These are phyloP conservation scores for Thalia dealbata DNA, from an alignment of 176 grass and related monocot genomes.

Conservation along the genomic window DNA sequence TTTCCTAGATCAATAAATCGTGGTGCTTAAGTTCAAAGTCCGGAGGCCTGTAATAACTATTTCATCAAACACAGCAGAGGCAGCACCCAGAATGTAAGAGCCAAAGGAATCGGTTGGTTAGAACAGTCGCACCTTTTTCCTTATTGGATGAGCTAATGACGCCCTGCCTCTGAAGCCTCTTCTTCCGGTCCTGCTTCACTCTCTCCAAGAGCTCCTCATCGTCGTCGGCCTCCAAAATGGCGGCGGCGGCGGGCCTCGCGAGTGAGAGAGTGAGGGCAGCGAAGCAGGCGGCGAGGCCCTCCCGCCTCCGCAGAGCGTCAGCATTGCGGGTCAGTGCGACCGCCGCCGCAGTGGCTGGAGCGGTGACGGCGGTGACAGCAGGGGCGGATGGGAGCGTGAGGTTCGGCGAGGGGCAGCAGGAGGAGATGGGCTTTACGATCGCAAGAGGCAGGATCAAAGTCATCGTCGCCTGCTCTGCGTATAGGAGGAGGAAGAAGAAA, in stretches of 20 bases:
- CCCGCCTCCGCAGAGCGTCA: constrained; percentile 28
- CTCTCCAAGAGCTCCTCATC: constrained; percentile 82
- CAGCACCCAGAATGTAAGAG: neutral
- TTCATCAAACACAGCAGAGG: neutral
- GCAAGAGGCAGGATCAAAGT: neutral
- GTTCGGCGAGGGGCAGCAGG: neutral
- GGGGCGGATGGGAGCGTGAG: neutral
- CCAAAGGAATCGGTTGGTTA: too few species aligned
- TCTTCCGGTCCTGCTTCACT: constrained; percentile 76
- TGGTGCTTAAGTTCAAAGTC: too few species aligned
- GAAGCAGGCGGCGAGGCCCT: constrained; percentile 33
- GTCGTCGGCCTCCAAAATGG: constrained; percentile 70
- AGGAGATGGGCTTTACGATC: neutral
- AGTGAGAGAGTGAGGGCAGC: constrained; percentile 23
- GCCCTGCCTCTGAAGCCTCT: constrained; percentile 65
- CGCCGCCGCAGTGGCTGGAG: constrained; percentile 5
- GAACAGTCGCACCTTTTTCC: constrained; percentile 40
- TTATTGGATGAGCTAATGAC: constrained; percentile 49
- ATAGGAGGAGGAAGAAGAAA: too few species aligned
- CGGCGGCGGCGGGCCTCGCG: constrained; percentile 16
- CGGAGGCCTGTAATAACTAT: too few species aligned
- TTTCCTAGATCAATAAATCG: too few species aligned
- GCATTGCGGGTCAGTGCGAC: neutral
- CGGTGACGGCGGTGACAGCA: neutral
- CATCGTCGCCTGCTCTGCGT: too few species aligned